Conservation (phyloP, 2,329 filamentous ascomycete species). For the Cladobotryum mycophilum region DNA sequence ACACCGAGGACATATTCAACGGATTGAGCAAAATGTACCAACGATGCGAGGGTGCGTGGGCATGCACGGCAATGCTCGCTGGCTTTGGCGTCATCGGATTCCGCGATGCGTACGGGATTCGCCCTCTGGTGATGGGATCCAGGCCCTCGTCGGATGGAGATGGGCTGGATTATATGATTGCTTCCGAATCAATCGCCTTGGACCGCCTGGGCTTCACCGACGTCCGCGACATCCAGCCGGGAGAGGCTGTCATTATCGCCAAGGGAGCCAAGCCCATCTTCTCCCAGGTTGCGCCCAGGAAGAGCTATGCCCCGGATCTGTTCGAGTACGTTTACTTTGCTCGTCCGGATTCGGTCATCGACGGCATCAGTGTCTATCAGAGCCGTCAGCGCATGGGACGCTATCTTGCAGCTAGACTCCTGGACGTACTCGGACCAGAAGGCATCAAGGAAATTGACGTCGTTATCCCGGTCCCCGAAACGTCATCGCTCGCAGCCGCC, state of each 20-base stretch:
- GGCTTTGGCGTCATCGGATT: not conserved
- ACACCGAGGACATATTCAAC: constrained; percentile 69
- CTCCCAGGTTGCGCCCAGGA: constrained; percentile 62
- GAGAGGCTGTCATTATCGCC: constrained; percentile 77
- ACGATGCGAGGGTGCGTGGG: not conserved
- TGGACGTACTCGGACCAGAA: constrained; percentile 59
- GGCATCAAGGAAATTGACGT: constrained; percentile 71
- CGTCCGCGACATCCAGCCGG: constrained; percentile 72
- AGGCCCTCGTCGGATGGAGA: constrained; percentile 58
- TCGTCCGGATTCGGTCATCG: constrained; percentile 73
- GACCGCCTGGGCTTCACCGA: constrained; percentile 73
- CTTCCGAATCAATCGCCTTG: constrained; percentile 80
- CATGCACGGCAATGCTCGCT: not conserved
- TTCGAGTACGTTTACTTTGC: constrained; percentile 89
- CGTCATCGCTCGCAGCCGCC: constrained; percentile 58
- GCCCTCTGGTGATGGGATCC: constrained; percentile 73
- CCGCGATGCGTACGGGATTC: constrained; percentile 56
- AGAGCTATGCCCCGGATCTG: constrained; percentile 67
- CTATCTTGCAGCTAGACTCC: constrained; percentile 69
- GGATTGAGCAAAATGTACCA: constrained; percentile 49
- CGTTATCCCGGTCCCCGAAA: constrained; percentile 64
- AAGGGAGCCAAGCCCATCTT: constrained; percentile 72
- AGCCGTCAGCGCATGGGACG: constrained; percentile 82
- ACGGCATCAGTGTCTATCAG: constrained; percentile 80
- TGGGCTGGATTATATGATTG: constrained; percentile 80